Base-by-base conservation (phyloP, 2,329 filamentous ascomycete species). In the Hymenoscyphus albidus region DNA sequence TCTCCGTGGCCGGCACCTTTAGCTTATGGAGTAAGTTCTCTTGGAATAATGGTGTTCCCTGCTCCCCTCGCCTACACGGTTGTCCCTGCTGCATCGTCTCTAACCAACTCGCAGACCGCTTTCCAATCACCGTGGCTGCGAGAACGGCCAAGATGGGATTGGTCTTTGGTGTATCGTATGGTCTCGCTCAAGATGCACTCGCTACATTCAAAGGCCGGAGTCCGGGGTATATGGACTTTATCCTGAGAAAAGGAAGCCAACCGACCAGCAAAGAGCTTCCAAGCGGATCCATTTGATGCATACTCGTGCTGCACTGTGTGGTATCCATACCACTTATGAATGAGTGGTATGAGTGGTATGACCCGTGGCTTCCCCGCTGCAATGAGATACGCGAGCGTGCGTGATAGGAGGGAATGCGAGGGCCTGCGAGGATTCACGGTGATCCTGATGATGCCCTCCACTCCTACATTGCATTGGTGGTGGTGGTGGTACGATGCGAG, bases 1-100 rank as follows among this genome's bases (percentile, higher is more conserved):
- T 97, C 76, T 90, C 90, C 0, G 89, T 95, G 42, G 92, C 93
- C 0, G 94, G 94, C 1, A 83, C 88, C 9, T 97, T 97, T 81
- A 96, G 93, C 75, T 80, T 93, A 65, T 90, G 91, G 85, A 91
- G 92, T 93, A 82, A 75, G 88, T 48, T 48, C 22, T 13, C 1
- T 22, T 22, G 22, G 22, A 22, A 22, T 22, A 22, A 22, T 51
- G 44, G 44, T 51, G n/a, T 51, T 18, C n/a, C 44, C 44, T 22
- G n/a, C 5, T 18, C 5, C n/a, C 7, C n/a, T n/a, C 44, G 22
- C 44, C 44, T 51, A 22, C 22, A 7, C 5, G 2, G 12, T 7
- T 51, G n/a, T 54, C 4, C 7, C 18, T 54, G 18, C 48, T 54
- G 48, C 48, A 54, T 54, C 62, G 58, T 18, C 40, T 13, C 62